A percentile compares a stretch with the other conserved stretches of the same genome.
Conservation (phyloP, 2,329 filamentous ascomycete genomes). For the Tolypocladium capitatum region DNA sequence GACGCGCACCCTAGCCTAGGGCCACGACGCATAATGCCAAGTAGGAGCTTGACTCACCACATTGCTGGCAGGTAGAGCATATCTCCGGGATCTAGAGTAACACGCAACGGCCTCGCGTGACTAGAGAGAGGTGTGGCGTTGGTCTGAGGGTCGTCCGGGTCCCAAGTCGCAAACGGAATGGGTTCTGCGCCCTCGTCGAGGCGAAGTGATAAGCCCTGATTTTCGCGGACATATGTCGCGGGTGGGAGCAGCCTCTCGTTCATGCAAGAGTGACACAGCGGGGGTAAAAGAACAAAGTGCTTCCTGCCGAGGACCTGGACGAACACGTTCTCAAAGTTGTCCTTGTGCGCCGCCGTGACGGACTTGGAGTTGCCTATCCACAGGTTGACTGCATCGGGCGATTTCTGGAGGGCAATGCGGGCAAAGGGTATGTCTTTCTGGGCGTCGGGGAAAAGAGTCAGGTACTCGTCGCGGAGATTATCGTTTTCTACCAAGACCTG, state of each 20-base stretch:
- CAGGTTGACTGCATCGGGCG: conserved; percentile 66
- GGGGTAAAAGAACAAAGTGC: conserved; percentile 63
- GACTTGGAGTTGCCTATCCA: conserved; percentile 67
- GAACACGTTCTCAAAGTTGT: conserved; percentile 79
- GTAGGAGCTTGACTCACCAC: conserved; percentile 40
- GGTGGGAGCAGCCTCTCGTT: conserved; percentile 45
- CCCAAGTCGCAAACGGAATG: conserved; percentile 62
- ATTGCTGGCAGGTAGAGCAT: conserved; percentile 73
- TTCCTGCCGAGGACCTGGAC: conserved; percentile 62
- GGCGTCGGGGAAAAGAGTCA: conserved; percentile 46
- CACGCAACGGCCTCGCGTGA: conserved; percentile 46
- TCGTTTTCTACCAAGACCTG: conserved; percentile 49
- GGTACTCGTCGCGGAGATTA: conserved; percentile 64
- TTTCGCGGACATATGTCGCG: conserved; percentile 41
- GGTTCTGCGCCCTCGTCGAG: conserved; percentile 19
- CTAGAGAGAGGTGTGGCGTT: conserved; percentile 44
- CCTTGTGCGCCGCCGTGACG: conserved; percentile 62
- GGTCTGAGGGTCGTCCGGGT: conserved; percentile 45
- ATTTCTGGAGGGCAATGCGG: conserved; percentile 50
- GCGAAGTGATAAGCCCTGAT: conserved; percentile 14
- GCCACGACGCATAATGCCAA: background rate
- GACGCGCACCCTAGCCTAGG: background rate
- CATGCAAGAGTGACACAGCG: conserved; percentile 54
- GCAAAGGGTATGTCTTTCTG: conserved; percentile 57
- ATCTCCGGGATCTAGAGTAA: conserved; percentile 59